Conservation (phyloP, 148 eudicot species). For the Nyssa sinensis region DNA sequence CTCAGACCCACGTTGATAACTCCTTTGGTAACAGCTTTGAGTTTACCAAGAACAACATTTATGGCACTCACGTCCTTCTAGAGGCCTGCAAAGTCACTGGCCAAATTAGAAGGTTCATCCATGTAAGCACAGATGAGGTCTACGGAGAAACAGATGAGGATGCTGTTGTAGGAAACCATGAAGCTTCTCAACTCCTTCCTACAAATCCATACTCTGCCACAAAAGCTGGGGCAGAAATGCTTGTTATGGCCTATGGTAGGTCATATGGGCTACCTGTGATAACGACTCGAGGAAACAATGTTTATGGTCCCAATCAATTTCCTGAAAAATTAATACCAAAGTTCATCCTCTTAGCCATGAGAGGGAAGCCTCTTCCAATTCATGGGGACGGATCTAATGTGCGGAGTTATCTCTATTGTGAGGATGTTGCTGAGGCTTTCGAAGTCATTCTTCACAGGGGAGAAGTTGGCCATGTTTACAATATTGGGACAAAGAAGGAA, state of each 20-base stretch:
- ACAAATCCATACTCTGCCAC: constrained; percentile 90
- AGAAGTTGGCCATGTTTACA: constrained; percentile 79
- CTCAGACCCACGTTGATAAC: constrained; percentile 82
- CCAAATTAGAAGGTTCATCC: constrained; percentile 70
- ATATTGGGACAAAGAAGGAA: constrained; percentile 70
- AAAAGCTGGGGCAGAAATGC: constrained; percentile 92
- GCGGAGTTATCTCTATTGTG: constrained; percentile 78
- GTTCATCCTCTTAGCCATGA: constrained; percentile 77
- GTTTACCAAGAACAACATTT: constrained; percentile 76
- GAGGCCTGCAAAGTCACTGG: constrained; percentile 81
- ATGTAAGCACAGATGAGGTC: constrained; percentile 88
- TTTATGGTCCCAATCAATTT: constrained; percentile 82
- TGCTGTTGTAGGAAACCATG: constrained; percentile 72
- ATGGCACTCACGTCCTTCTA: constrained; percentile 74
- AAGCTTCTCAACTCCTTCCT: constrained; percentile 81
- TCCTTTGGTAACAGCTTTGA: constrained; percentile 87
- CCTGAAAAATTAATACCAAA: constrained; percentile 84
- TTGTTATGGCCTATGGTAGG: constrained; percentile 82
- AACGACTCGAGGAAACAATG: constrained; percentile 79
- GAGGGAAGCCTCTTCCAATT: constrained; percentile 62
- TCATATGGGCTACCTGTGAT: constrained; percentile 81
- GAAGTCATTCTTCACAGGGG: constrained; percentile 75
- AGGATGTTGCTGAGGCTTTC: constrained; percentile 91
- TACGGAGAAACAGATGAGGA: constrained; percentile 87
- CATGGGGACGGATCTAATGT: constrained; percentile 85